These are phyloP conservation scores for Cydonia oblonga DNA, from an alignment of 331 rosid genomes.

Conservation along the genomic window DNA sequence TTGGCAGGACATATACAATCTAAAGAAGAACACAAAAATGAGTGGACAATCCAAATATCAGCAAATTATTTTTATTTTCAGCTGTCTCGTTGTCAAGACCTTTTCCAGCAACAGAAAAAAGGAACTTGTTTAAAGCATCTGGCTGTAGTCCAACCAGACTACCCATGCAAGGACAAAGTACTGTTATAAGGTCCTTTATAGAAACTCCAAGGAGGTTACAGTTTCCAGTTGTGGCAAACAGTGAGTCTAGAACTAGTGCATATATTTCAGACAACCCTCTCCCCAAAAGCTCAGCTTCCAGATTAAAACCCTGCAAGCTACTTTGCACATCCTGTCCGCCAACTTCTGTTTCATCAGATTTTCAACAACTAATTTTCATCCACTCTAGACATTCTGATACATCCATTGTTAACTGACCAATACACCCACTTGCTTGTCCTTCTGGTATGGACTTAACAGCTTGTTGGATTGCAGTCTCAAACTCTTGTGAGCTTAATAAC, in stretches of 20 bases:
- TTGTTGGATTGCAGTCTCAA: slow-evolving; percentile 40
- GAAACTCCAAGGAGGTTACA: slow-evolving; percentile 50
- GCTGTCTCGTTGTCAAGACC: slow-evolving; percentile 17
- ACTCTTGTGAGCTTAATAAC: slow-evolving; percentile 46
- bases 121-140: slow-evolving; percentile 44
- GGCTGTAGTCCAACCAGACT: slow-evolving; percentile 46
- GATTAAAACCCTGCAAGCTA: slow-evolving; percentile 21
- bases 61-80: slow-evolving; percentile 31
- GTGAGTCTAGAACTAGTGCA: slow-evolving; percentile 55
- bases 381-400: slow-evolving; percentile 61
- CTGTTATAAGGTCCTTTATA: slow-evolving; percentile 42
- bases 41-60: slow-evolving; percentile 39
- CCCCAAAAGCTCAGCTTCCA: slow-evolving; percentile 59
- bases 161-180: slow-evolving; percentile 54
- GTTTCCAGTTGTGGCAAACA: slow-evolving; percentile 58
- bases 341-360: slow-evolving; percentile 23
- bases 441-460: slow-evolving; percentile 66
- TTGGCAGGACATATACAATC: slow-evolving; percentile 59
- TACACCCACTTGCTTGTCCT: slow-evolving; percentile 70
- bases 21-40: slow-evolving; percentile 65
- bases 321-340: neutral
- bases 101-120: slow-evolving; percentile 37
- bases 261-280: slow-evolving; percentile 71
- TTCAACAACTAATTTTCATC: slow-evolving; percentile 36
- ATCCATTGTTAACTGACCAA: slow-evolving; percentile 47